Evolutionary conservation across 805 yeast species (phyloP), one percentile per base, ranked within the genome.

Genomic region (Myxozyma neotropica): DNA sequence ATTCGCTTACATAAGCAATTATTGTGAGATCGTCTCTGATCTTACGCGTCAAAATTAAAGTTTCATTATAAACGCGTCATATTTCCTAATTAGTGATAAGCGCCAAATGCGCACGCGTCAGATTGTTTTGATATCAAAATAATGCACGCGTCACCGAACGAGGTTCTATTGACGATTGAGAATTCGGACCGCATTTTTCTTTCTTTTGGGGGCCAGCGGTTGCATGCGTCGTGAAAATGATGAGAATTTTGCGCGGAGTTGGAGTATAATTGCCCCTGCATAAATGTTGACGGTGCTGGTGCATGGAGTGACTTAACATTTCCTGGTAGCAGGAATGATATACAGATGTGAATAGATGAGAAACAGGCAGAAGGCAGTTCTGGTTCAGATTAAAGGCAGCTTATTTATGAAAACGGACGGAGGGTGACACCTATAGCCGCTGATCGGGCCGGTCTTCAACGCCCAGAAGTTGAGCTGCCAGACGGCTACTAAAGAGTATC

Each of bases 251-350:
- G 10, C n/a, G 26, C n/a, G 31, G 46, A 24, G 6, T 15, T 12
- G 15, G 5, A 21, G n/a, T n/a, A 27, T 12, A 13, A 17, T n/a
- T 17, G 43, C 52, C 52, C 52, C 52, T 48, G 52, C 42, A 48
- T 36, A 48, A 35, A 23, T 23, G 29, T 19, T 3, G 8, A 24
- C 36, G 10, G 23, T 23, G 52, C 23, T 2, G 1, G 31, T 23
- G 52, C 50, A 46, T 31, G 50, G 39, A 17, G 43, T n/a, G n/a
- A n/a, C n/a, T n/a, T n/a, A n/a, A n/a, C n/a, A n/a, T n/a, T n/a
- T n/a, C 21, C 2, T 44, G 36, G 5, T 3, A 12, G 24, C 13
- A 24, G 2, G 48, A 27, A 13, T 4, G n/a, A n/a, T 15, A 3
- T 10, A 15, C 21, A 2, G 38, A 17, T 4, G 15, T 5, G 4